Conservation (phyloP, 2,329 filamentous ascomycete species). For the Claviceps cyperi region DNA sequence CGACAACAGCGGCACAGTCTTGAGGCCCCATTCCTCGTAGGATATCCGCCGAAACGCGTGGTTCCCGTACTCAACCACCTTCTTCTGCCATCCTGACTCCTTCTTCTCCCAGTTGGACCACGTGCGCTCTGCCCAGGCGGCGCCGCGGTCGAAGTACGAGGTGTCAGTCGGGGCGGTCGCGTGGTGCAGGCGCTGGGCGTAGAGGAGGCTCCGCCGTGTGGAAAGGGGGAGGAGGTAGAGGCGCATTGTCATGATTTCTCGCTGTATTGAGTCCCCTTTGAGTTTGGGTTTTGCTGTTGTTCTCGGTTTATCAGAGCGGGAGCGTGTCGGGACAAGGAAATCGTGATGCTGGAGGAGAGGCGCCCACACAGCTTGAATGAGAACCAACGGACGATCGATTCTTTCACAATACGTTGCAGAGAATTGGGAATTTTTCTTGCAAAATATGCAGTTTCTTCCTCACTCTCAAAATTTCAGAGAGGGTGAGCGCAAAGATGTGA, state of each 20-base stretch:
- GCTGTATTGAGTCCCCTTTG: slow-evolving; percentile 1
- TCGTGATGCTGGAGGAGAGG: not conserved
- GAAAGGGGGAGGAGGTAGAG: slow-evolving; percentile 90
- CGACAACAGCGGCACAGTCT: slow-evolving; percentile 77
- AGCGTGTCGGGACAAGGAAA: not conserved
- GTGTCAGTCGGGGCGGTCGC: slow-evolving; percentile 31
- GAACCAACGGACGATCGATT: too few species aligned
- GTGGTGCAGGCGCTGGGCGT: slow-evolving; percentile 62
- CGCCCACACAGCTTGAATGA: not conserved
- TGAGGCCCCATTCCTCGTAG: slow-evolving; percentile 95
- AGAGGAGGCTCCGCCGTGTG: slow-evolving; percentile 78
- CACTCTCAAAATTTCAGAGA: too few species aligned
- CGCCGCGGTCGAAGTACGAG: slow-evolving; percentile 52
- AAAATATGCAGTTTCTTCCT: too few species aligned
- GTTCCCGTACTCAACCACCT: slow-evolving; percentile 77
- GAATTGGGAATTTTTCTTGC: too few species aligned
- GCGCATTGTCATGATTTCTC: slow-evolving; percentile 45
- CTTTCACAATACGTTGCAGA: too few species aligned
- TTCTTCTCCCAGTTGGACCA: slow-evolving; percentile 84
- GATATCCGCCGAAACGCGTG: slow-evolving; percentile 72
- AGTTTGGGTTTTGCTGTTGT: not conserved
- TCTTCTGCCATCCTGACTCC: slow-evolving; percentile 75
- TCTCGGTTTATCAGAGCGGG: slow-evolving; percentile 11
- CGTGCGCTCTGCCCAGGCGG: slow-evolving; percentile 54
- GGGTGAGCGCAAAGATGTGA: too few species aligned